Evolutionary conservation across 352 stramenopile species (phyloP).

Genomic region (Globisporangium solare): DNA sequence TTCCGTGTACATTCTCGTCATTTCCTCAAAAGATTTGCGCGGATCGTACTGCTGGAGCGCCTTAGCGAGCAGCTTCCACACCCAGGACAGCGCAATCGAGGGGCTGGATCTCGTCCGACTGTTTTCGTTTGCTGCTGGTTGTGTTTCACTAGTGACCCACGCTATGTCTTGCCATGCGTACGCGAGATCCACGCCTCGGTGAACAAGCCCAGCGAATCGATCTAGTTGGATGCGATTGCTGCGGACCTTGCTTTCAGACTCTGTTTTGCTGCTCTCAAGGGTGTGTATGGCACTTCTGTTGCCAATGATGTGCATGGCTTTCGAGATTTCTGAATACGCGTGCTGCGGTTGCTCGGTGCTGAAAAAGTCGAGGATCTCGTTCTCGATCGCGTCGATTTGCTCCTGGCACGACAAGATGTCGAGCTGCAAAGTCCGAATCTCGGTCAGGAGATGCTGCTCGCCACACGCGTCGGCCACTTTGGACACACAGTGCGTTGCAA

Average conservation of each 20-base stretch:
- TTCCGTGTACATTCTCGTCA: constrained; percentile 13
- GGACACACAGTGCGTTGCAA: constrained; percentile 24
- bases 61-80: constrained; percentile 34
- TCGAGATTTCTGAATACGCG: constrained; percentile 44
- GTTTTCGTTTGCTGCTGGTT: not conserved
- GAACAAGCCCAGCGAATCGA: constrained; percentile 22
- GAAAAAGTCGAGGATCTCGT: constrained; percentile 63
- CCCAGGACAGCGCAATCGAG: constrained; percentile 17
- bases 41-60: constrained; percentile 7
- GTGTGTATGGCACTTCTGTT: constrained; percentile 49
- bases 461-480: constrained; percentile 30
- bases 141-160: too few relatives aligned
- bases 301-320: constrained; percentile 50
- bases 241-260: constrained; percentile 33
- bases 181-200: constrained; percentile 30
- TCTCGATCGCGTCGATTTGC: constrained; percentile 51
- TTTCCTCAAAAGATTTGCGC: constrained; percentile 17
- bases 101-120: not conserved
- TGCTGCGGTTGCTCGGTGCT: constrained; percentile 25
- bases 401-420: constrained; percentile 49
- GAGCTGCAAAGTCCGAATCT: constrained; percentile 38
- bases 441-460: constrained; percentile 34
- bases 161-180: constrained; percentile 29
- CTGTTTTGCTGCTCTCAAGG: constrained; percentile 35
- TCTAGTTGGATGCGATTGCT: constrained; percentile 19